Evolutionary conservation across 805 yeast genomes (phyloP), one percentile per base, ranked within the genome.

Genomic region (Peterozyma xylosa): DNA sequence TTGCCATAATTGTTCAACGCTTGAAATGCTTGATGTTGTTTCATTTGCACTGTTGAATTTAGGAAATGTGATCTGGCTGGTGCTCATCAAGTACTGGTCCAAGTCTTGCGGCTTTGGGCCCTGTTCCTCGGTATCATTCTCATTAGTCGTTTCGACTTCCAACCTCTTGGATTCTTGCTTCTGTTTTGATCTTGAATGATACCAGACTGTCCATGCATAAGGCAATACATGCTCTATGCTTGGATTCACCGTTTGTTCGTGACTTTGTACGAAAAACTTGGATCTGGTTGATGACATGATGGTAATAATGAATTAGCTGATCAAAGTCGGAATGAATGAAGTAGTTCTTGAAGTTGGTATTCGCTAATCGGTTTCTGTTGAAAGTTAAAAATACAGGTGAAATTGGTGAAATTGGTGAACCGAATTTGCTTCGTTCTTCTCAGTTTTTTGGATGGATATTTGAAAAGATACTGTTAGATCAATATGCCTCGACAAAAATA

Each of bases 1-100:
- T 50, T 63, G 52, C 80, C 80, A 76, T 60, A 76, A 59, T 53
- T 77, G 79, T 54, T 77, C 82, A 27, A 76, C 53, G 3, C 77
- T 60, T 13, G 68, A 75, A 41, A 76, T 68, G 14, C 46, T 48
- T 11, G 33, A 44, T 1, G 57, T 55, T 15, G 40, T 35, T 14
- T 38, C 55, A 40, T 21, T 45, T 45, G 11, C 48, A 47, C 14
- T 51, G 42, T 37, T 47, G 50, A 60, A 49, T 39, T 56, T 53
- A 3, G 68, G 64, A 45, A 73, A 73, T 39, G 59, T 61, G 30
- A 74, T 59, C 46, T 72, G 66, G 29, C 55, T 60, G 9, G 76
- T 73, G n/a, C 69, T 66, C 49, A 71, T 70, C 37, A 74, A 56
- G 50, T 74, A 74, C 38, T 64, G 55, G 50, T 67, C 72, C 17